A percentile compares a stretch with the other conserved stretches of the same genome.
Evolutionary conservation across 495 filamentous ascomycete species (phyloP).

Genomic region (Cercophora newfieldiana): DNA sequence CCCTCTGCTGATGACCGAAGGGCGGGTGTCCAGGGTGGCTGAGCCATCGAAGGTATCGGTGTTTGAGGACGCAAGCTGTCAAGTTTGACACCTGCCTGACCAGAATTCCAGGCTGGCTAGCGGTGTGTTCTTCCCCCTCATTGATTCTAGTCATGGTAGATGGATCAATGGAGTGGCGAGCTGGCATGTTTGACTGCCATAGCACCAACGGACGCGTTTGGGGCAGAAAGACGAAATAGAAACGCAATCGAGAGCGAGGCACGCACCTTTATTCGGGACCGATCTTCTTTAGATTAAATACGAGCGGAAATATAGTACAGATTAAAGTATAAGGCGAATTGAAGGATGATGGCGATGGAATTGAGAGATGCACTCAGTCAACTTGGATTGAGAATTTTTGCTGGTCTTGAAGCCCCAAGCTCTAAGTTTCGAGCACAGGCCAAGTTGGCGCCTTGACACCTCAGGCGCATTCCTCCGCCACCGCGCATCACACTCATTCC

Average conservation of each 20-base stretch:
- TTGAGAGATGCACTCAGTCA: conserved; percentile 9
- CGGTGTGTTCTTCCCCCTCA: too few relatives aligned
- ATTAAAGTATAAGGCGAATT: conserved; percentile 26
- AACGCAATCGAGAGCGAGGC: not conserved
- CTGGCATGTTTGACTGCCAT: not conserved
- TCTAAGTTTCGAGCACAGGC: conserved; percentile 20
- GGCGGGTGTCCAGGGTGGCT: not conserved
- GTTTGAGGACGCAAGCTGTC: not conserved
- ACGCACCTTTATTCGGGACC: conserved; percentile 10
- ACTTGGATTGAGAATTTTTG: not conserved
- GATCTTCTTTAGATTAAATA: not conserved
- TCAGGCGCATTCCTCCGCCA: conserved; percentile 14
- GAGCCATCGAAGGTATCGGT: not conserved
- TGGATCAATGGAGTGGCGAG: too few relatives aligned
- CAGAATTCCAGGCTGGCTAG: not conserved
- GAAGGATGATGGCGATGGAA: conserved; percentile 21
- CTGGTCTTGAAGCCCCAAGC: conserved; percentile 1
- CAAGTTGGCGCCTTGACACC: conserved; percentile 16
- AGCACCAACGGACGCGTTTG: not conserved
- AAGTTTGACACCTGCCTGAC: not conserved
- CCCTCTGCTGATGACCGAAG: not conserved
- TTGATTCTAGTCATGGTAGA: too few relatives aligned
- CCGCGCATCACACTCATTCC: not conserved
- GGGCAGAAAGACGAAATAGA: not conserved
- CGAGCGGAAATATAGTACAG: conserved; percentile 19